Conservation (phyloP, 768 basidiomycete species). For the Gloeophyllum trabeum region DNA sequence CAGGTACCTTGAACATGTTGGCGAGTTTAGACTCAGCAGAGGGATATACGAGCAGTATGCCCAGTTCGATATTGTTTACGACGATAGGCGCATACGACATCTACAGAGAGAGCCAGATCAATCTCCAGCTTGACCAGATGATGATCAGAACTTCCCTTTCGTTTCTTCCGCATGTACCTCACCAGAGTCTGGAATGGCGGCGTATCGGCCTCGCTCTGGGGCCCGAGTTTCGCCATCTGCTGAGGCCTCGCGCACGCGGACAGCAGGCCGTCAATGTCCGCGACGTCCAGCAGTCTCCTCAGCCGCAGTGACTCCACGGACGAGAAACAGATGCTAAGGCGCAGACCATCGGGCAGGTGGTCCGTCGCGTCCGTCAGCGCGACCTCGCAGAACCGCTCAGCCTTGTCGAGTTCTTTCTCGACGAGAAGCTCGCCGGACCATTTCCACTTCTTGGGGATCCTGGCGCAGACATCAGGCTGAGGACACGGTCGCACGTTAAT, state of each 20-base stretch:
- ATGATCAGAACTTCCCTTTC: constrained; percentile 27
- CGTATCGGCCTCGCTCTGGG: constrained; percentile 27
- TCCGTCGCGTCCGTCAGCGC: constrained; percentile 33
- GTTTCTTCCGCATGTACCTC: constrained; percentile 32
- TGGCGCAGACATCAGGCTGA: constrained; percentile 14
- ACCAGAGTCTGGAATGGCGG: constrained; percentile 28
- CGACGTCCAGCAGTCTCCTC: constrained; percentile 33
- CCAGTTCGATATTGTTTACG: constrained; percentile 36
- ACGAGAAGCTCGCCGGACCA: constrained; percentile 51
- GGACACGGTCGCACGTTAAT: too few species aligned
- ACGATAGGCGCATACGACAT: constrained; percentile 34
- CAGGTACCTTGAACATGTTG: constrained; percentile 29
- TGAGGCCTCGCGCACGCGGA: constrained; percentile 35
- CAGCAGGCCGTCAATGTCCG: constrained; percentile 35
- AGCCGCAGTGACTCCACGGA: constrained; percentile 30
- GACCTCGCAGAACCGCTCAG: constrained; percentile 38
- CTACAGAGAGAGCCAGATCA: constrained; percentile 18
- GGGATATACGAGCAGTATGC: constrained; percentile 47
- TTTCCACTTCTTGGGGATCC: constrained; percentile 50
- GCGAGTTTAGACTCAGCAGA: constrained; percentile 21
- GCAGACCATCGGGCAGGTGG: constrained; percentile 26
- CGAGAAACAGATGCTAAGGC: constrained; percentile 37
- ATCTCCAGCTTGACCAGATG: constrained; percentile 4
- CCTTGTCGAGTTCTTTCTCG: constrained; percentile 20
- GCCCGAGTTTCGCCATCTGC: constrained; percentile 41